Conservation (phyloP, 2,329 filamentous ascomycete genomes). For the Daldinia sp. region DNA sequence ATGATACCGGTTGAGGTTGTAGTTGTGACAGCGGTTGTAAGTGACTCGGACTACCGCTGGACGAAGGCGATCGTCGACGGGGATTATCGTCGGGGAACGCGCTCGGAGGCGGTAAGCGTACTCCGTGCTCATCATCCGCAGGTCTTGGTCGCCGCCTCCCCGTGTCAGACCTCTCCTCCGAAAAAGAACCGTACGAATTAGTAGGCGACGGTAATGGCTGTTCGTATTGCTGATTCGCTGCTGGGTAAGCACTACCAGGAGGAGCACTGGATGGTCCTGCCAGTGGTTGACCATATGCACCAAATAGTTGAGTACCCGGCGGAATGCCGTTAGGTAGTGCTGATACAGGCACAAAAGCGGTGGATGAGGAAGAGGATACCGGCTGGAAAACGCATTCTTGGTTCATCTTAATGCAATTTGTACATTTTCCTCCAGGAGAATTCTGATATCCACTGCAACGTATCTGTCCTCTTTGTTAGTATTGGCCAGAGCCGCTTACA, state of each 20-base stretch:
- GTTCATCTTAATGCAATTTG: constrained; percentile 71
- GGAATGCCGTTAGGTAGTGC: constrained; percentile 69
- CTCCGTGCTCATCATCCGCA: constrained; percentile 54
- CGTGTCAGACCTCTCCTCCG: constrained; percentile 53
- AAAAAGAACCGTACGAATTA: constrained; percentile 53
- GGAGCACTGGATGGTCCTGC: constrained; percentile 49
- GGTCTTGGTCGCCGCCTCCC: constrained; percentile 55
- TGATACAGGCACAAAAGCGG: constrained; percentile 70
- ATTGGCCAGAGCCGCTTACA: neutral
- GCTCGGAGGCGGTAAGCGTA: constrained; percentile 61
- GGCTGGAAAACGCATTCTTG: constrained; percentile 73
- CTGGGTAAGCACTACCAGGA: constrained; percentile 40
- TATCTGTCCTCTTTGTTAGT: constrained; percentile 59
- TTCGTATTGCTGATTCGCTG: constrained; percentile 46
- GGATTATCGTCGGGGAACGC: constrained; percentile 62
- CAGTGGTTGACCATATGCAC: constrained; percentile 69
- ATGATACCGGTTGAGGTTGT: constrained; percentile 46
- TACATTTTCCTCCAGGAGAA: constrained; percentile 69
- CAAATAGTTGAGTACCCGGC: constrained; percentile 67
- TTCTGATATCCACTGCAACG: constrained; percentile 72
- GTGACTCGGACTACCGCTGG: constrained; percentile 62
- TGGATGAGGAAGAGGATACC: constrained; percentile 67
- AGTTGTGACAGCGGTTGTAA: constrained; percentile 56
- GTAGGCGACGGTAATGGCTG: constrained; percentile 55
- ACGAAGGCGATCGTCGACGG: constrained; percentile 65